Conservation (phyloP, 2,329 filamentous ascomycete species). For the Tolypocladium endophyticum region DNA sequence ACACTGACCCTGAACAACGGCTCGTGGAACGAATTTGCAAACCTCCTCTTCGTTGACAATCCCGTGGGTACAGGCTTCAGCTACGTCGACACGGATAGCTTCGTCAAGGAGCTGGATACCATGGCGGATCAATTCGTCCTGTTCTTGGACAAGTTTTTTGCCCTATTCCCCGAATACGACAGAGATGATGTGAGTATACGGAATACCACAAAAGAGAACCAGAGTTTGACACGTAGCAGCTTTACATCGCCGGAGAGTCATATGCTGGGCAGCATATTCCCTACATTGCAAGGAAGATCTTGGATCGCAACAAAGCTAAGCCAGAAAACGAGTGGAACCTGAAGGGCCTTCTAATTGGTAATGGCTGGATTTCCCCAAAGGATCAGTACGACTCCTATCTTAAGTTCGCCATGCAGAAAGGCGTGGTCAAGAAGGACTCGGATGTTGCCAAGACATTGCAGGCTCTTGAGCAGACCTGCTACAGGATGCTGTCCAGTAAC, state of each 20-base stretch:
- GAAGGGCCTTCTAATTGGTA: conserved; percentile 82
- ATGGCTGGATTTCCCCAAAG: conserved; percentile 87
- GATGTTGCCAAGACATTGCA: conserved; percentile 56
- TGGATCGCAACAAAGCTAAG: conserved; percentile 67
- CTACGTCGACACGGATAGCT: conserved; percentile 85
- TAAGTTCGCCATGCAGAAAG: conserved; percentile 67
- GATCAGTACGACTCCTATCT: conserved; percentile 89
- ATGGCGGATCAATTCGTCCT: conserved; percentile 83
- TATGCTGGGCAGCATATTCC: conserved; percentile 96
- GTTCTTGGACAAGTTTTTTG: conserved; percentile 89
- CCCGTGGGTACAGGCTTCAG: conserved; percentile 95
- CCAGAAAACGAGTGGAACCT: conserved; percentile 54
- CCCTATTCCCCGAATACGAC: conserved; percentile 82
- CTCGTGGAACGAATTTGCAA: conserved; percentile 98
- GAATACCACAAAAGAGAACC: background rate
- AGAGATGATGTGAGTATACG: conserved; percentile 73
- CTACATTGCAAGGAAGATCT: conserved; percentile 85
- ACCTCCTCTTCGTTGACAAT: conserved; percentile 92
- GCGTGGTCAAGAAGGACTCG: conserved; percentile 58
- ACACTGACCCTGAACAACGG: conserved; percentile 73
- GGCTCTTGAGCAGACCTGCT: conserved; percentile 57
- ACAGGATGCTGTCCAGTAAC: conserved; percentile 43
- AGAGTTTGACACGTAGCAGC: conserved; percentile 35
- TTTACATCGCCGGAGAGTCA: conserved; percentile 93
- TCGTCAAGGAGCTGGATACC: conserved; percentile 70